Percentiles rank a stretch among this genome's conserved stretches.
phyloP scores from a whole-genome alignment of 2,329 filamentous ascomycete genomes.

The Aureobasidium sp. region DNA sequence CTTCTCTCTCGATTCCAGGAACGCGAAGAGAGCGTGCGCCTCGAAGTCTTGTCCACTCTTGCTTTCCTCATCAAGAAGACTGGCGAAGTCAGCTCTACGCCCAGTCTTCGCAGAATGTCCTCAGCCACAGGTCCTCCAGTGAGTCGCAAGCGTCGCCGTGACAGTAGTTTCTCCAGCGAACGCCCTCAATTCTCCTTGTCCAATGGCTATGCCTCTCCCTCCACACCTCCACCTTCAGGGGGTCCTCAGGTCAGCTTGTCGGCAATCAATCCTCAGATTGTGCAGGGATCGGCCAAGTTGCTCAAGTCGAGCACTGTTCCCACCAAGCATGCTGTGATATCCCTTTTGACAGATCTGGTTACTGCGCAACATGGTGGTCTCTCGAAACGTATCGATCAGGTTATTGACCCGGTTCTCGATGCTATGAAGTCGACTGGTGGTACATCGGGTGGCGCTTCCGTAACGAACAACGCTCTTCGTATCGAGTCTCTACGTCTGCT shows the following conservation, averaged over 20 bases:
- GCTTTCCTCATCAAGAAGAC: conserved; percentile 84
- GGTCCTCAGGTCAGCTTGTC: conserved; percentile 74
- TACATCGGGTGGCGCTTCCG: conserved; percentile 53
- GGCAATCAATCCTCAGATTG: conserved; percentile 68
- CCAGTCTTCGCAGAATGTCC: conserved; percentile 15
- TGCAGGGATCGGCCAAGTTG: conserved; percentile 70
- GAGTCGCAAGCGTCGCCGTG: conserved; percentile 75
- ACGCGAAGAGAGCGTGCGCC: conserved; percentile 85
- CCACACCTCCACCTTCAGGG: conserved; percentile 56
- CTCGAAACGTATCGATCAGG: conserved; percentile 66
- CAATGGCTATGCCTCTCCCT: conserved; percentile 59
- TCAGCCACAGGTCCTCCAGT: conserved; percentile 33
- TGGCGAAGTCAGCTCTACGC: conserved; percentile 49
- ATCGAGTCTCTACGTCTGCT: conserved; percentile 74
- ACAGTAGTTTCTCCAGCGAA: conserved; percentile 68
- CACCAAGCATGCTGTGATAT: conserved; percentile 79
- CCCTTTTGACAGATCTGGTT: conserved; percentile 75
- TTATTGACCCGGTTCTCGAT: conserved; percentile 74
- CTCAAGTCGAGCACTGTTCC: conserved; percentile 70
- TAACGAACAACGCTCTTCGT: conserved; percentile 71
- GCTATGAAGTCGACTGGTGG: conserved; percentile 47
- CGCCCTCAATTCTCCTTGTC: conserved; percentile 46
- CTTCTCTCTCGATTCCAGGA: conserved; percentile 82
- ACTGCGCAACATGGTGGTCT: conserved; percentile 78
- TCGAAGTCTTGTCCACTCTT: conserved; percentile 77